Evolutionary conservation across 768 basidiomycete species (phyloP), one percentile per base, ranked within the genome.

Genomic region (Termitomyces sp.): DNA sequence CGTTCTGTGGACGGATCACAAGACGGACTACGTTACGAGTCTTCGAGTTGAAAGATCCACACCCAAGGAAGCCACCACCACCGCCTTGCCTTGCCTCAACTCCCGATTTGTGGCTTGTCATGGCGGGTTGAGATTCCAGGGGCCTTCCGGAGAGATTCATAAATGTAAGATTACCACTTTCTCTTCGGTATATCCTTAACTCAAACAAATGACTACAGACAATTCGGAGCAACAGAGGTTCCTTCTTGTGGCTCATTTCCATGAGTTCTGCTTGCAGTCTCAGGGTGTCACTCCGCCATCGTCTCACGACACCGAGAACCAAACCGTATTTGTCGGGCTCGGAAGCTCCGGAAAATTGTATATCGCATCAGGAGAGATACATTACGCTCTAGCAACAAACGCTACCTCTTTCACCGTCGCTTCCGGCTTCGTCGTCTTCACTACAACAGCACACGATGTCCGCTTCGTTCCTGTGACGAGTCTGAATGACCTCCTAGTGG

Each of bases 391-490:
- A 4, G 76, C 82, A 1, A 66, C 71, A 2, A 85, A 80, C 54
- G 80, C 69, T 19, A 90, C 84, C 14, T 96, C 94, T 0, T 91
- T 92, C 69, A 78, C 81, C 17, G 56, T 87, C 14, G 78, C 87
- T 0, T 83, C 89, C 0, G 81, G 83, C 19, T 94, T 90, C 66
- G 71, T 96, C 32, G 85, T 95, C 53, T 96, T 84, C 70, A 93
- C 90, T 0, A 91, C 93, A 0, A 84, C 82, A 7, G 71, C 88
- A 0, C 96, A 98, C 64, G 85, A 90, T 28, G 86, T 82, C 2
- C 78, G 81, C 37, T 98, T 93, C 62, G 81, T 81, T 1, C 86
- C 90, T 2, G 61, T 90, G 4, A 57, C 59, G 9, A 62, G 66
- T 4, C 55, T 75, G 22, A 61, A 60, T 2, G 41, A 58, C 0